Base-by-base conservation (phyloP, 495 filamentous ascomycete species). In the Cercophora sp. region DNA sequence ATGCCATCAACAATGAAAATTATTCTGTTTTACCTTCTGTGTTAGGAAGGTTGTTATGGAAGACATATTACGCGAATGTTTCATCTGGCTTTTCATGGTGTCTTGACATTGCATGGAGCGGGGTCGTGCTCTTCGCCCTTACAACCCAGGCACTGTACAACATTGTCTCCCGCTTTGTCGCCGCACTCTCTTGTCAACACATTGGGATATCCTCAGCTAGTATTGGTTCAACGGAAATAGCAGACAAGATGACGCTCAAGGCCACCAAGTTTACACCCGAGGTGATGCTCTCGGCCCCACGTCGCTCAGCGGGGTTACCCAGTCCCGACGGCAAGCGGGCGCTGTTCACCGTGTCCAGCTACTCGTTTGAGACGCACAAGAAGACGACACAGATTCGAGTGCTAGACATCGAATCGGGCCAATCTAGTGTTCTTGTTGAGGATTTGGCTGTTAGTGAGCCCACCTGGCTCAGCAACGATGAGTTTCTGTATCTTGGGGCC, bases 261-360 rank as follows among this genome's bases (percentile, higher is more conserved):
- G 79, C 83, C 5, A 80, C 79, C 62, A 85, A 84, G 59, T 88
- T 90, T 68, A 88, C 83, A 1, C 86, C 86, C 5, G 82, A 89
- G 82, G 85, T 91, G 31, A 80, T 97, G 48, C 82, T 97, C 60
- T 84, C 84, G 60, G 89, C 90, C 11, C 89, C 92, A 24, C 82
- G 92, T 27, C 83, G 92, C 34, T 88, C 87, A 35, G 63, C 83
- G 18, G 91, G 86, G 20, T 68, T 85, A 11, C 90, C 92, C 24
- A 95, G 93, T 65, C 60, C 79, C 5, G 72, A 79, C 27, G 89
- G 87, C 5, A 87, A 77, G 11, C 72, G 81, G 35, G 83, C 85
- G 16, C 72, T 92, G 9, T 93, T 86, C 59, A 85, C 84, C 63
- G 61, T 70, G 8, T 87, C 87, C 0, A 83, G 84, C 6, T 97